Base-by-base conservation (phyloP, 352 stramenopile species). In the Phytopythium vexans region DNA sequence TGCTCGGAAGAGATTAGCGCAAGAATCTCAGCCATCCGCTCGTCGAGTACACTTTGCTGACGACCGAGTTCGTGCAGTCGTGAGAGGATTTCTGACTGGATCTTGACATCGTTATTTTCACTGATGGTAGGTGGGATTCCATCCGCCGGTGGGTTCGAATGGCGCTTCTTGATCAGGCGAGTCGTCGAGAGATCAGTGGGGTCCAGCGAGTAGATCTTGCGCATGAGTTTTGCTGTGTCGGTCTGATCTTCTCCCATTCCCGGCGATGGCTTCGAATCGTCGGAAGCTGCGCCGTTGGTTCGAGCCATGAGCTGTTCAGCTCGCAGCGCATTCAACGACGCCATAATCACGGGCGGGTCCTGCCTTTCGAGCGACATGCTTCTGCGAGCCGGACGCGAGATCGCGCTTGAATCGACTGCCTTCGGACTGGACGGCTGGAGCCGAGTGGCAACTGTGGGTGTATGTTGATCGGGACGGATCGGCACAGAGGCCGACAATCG, bases 41-140 rank as follows among this genome's bases (percentile, higher is more conserved):
- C 53, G 39, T 79, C 63, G 10, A 80, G 51, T 5, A 58, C 45
- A 9, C 68, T 58, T 34, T 80, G 70, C 8, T 49, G 60, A 34
- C 69, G 73, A 6, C 62, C 48, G 12, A 80, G 55, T 6, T 65
- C 43, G 5, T 64, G 62, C n/a, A 77, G 50, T 31, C 70, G 70
- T 8, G 46, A 32, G 16, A 80, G 55, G 10, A 56, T 49, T 8
- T 38, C 41, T 4, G 6, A 5, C 7, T 50, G 15, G 4, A 44
- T 16, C 11, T 15, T 32, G 7, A 11, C 3, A 16, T 38, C 10
- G 32, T 37, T 31, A n/a, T 49, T 40, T 11, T 42, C 40, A 15
- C 14, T 49, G 7, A n/a, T 49, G 9, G 39, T 56, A 14, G 7
- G 6, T 33, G 49, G 21, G 12, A 41, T 5, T 2, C 14, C 12